Base-by-base conservation (phyloP, 371 early-diverging fungal genomes). In the Thermomucor indicae-seudaticae region DNA sequence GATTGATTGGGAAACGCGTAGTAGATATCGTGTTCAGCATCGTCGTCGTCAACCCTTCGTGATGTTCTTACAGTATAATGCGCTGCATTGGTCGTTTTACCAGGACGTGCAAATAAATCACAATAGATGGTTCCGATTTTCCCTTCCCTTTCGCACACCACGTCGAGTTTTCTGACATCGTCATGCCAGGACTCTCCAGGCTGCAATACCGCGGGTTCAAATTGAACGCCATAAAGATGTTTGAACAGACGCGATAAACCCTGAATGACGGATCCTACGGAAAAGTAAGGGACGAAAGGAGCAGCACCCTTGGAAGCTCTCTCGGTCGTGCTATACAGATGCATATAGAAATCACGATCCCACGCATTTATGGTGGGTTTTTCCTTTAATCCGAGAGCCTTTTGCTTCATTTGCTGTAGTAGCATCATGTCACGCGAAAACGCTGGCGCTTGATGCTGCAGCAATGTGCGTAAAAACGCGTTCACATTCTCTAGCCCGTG, bases 61-160 rank as follows among this genome's bases (percentile, higher is more conserved):
- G 95, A 89, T 31, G 96, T 95, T 14, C 92, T 78, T 0, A 96
- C 88, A 0, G 97, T 96, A 58, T 96, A 98, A 65, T 98, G 97
- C 0, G 97, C 97, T 0, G 98, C 92, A 55, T 80, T 81, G 17
- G 84, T 79, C 11, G 82, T 84, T 61, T 96, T 97, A 22, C 81
- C 82, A 22, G 56, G 57, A 3, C 97, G 81, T 12, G 67, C 59
- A 62, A 88, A 91, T 32, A 96, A 68, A 60, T 98, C 98, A 53
- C 94, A 93, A 61, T 97, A 98, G 8, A 98, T 90, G 1, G 86
- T 83, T 12, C 97, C 98, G 40, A 96, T 79, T 37, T 79, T 71
- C 25, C 85, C 89, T 25, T 90, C 91, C 20, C 65, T 56, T 60
- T 95, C 94, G 58, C 91, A 90, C 12, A 93, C 67, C 0, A 92